Conservation (phyloP, 371 early-diverging fungal species). For the Gilbertella persicaria region DNA sequence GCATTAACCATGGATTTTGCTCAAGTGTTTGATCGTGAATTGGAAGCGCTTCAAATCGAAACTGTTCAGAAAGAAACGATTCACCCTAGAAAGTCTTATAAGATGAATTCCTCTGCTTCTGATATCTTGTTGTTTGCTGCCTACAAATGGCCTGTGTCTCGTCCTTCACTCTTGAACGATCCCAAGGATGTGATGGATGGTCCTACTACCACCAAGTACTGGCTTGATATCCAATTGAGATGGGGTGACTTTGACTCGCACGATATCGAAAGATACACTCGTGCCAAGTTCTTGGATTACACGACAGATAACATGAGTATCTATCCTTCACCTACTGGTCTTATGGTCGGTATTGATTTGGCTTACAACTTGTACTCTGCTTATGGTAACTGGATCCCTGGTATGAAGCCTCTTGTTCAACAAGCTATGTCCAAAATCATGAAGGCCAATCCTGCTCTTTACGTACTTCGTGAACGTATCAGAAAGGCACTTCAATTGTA, state of each 20-base stretch:
- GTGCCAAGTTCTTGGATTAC: slow-evolving; percentile 98
- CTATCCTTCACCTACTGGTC: slow-evolving; percentile 96
- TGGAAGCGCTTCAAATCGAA: slow-evolving; percentile 97
- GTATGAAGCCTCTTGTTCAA: slow-evolving; percentile 96
- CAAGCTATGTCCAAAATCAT: slow-evolving; percentile 98
- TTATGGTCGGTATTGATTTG: slow-evolving; percentile 96
- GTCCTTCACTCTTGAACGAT: slow-evolving; percentile 91
- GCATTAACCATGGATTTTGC: slow-evolving; percentile 91
- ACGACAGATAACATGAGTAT: slow-evolving; percentile 97
- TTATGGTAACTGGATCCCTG: slow-evolving; percentile 98
- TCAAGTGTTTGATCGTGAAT: slow-evolving; percentile 97
- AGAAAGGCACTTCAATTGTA: slow-evolving; percentile 98
- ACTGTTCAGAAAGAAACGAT: slow-evolving; percentile 99
- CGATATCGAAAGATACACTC: slow-evolving; percentile 97
- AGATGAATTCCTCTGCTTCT: slow-evolving; percentile 86
- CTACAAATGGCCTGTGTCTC: slow-evolving; percentile 97
- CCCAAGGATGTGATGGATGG: slow-evolving; percentile 93
- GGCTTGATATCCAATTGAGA: slow-evolving; percentile 97
- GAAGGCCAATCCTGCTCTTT: slow-evolving; percentile 97
- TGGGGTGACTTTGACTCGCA: slow-evolving; percentile 99
- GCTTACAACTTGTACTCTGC: slow-evolving; percentile 94
- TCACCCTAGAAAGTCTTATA: slow-evolving; percentile 98
- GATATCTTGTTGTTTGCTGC: slow-evolving; percentile 96
- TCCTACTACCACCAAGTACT: slow-evolving; percentile 95
- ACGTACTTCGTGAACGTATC: slow-evolving; percentile 98